Evolutionary conservation across 805 yeast species (phyloP), one percentile per base, ranked within the genome.

Genomic region (Metschnikowia lunata): DNA sequence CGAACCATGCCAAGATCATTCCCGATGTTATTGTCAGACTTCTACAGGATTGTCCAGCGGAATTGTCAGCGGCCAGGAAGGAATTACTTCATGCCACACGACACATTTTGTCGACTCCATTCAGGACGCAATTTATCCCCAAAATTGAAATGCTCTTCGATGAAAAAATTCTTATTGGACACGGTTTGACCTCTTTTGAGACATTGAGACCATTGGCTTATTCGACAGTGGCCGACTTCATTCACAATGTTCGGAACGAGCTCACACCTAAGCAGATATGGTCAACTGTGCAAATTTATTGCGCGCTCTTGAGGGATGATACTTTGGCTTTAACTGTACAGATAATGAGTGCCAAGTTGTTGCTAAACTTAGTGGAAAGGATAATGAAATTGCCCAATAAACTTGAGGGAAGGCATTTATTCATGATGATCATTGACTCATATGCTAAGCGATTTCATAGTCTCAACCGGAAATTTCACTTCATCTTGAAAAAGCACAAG

Each of bases 21-120:
- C 99, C 99, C 0, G 95, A 87, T 48, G 77, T 90, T 43, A 86
- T 93, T 33, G 77, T 90, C 43, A 72, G 98, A 51, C 67, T 93
- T 33, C 67, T 93, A 33, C 96, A 90, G 63, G 98, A 95, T 62
- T 93, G 98, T 62, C 99, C 99, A 3, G 82, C 93, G 13, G 98
- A 91, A 59, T 71, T 88, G 39, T 85, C 95, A 5, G 82, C 89
- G 4, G 96, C 97, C 0, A 75, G 98, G 58, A 89, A 90, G 61
- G 99, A 93, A 63, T 67, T 93, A 35, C 69, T 93, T 29, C 98
- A 93, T 51, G 97, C 97, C 0, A 87, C 96, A 4, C 76, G 98
- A 57, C 99, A 93, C 58, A 88, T 93, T n/a, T 67, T 93, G 39
- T 85, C 95, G 3, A 93, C 98, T 0, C 89, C 89, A 18, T 88